Percentiles rank a stretch among this genome's conserved stretches.
Conservation (phyloP, 257 asterid species). For the Nyctanthes arbortristis region DNA sequence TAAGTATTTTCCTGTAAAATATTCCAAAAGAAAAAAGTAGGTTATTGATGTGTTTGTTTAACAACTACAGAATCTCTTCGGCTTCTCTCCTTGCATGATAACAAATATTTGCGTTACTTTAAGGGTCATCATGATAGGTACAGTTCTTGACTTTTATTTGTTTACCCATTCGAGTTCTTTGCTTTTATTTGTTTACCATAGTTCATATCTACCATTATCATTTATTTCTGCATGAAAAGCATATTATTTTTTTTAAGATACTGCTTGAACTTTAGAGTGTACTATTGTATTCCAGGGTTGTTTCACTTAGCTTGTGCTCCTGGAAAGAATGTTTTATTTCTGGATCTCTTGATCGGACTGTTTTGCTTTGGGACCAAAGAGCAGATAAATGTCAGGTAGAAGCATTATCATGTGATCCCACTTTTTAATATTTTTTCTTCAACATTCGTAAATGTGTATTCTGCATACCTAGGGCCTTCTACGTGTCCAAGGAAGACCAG, state of each 20-base stretch:
- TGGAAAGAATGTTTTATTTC: slow-evolving; percentile 86
- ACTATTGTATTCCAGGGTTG: slow-evolving; percentile 63
- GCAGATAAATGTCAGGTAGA: slow-evolving; percentile 96
- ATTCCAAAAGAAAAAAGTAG: slow-evolving; percentile 21
- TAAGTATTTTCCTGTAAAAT: slow-evolving; percentile 32
- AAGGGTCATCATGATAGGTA: slow-evolving; percentile 99
- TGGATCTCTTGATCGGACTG: slow-evolving; percentile 90
- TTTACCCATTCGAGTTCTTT: too few species aligned
- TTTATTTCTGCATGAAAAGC: not conserved
- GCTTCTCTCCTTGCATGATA: slow-evolving; percentile 94
- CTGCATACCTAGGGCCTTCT: slow-evolving; percentile 70
- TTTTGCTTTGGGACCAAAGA: slow-evolving; percentile 98
- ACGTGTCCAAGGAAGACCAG: slow-evolving; percentile 97
- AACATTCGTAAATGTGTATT: slow-evolving; percentile 20
- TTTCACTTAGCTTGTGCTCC: slow-evolving; percentile 83
- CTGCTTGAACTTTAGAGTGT: not conserved
- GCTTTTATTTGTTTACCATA: too few species aligned
- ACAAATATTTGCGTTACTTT: slow-evolving; percentile 96
- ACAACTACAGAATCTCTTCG: slow-evolving; percentile 80
- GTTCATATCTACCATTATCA: not conserved
- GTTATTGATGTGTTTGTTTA: slow-evolving; percentile 22
- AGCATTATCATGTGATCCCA: slow-evolving; percentile 15
- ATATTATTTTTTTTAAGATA: slow-evolving; percentile 1
- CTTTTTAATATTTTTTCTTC: slow-evolving; percentile 21
- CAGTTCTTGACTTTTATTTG: slow-evolving; percentile 26